Conservation (phyloP, 2,329 filamentous ascomycete genomes). For the Aspergillus transmontanensis region DNA sequence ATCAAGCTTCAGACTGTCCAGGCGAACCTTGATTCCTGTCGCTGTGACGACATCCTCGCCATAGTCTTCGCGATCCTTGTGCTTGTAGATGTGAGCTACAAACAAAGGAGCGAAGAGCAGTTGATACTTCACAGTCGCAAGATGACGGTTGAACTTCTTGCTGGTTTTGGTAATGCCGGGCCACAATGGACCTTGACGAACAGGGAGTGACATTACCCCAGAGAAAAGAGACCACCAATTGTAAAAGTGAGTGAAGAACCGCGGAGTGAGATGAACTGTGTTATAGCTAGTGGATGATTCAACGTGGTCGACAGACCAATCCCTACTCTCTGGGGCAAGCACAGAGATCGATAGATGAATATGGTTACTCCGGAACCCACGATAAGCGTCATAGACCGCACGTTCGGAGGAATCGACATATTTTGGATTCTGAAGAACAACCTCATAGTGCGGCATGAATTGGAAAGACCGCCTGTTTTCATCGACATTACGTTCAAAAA, state of each 20-base stretch:
- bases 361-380: conserved; percentile 93
- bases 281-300: conserved; percentile 91
- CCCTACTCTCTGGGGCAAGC: conserved; percentile 79
- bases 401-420: conserved; percentile 64
- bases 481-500: conserved; percentile 83
- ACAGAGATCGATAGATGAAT: conserved; percentile 95
- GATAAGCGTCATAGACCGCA: conserved; percentile 82
- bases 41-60: conserved; percentile 78
- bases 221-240: conserved; percentile 97
- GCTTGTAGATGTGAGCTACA: conserved; percentile 96
- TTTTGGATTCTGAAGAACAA: conserved; percentile 79
- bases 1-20: conserved; percentile 97
- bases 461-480: conserved; percentile 76
- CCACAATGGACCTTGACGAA: conserved; percentile 89
- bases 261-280: conserved; percentile 87
- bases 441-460: conserved; percentile 90
- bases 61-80: conserved; percentile 91
- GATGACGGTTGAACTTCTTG: conserved; percentile 96
- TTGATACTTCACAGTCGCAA: conserved; percentile 99
- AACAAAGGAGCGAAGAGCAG: conserved; percentile 89
- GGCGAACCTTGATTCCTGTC: conserved; percentile 91
- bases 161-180: conserved; percentile 92
- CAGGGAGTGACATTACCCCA: conserved; percentile 88
- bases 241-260: conserved; percentile 98
- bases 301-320: conserved; percentile 77